Evolutionary conservation across 179 eudicot genomes (phyloP).

Genomic region (Heliamphora ciliata): DNA sequence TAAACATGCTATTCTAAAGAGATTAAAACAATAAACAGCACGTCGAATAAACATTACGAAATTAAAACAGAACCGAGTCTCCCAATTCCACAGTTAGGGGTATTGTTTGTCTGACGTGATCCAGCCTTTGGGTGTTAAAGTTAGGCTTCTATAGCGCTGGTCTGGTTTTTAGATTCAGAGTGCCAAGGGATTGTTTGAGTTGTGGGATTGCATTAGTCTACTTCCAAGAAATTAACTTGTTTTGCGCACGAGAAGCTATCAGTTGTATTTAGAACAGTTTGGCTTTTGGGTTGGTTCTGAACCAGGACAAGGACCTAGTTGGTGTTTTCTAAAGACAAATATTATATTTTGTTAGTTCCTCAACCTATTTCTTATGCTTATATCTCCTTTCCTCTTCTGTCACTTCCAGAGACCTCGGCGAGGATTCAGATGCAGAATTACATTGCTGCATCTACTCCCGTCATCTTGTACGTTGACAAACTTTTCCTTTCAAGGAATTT

Average conservation of each 20-base stretch:
- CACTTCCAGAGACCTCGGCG: conserved; percentile 56
- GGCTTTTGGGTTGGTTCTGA: neutral
- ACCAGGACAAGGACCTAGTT: neutral
- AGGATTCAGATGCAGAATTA: conserved; percentile 59
- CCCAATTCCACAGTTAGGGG: neutral
- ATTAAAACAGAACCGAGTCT: no score
- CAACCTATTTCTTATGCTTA: neutral
- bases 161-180: neutral
- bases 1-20: no score
- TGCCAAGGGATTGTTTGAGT: neutral
- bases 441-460: conserved; percentile 43
- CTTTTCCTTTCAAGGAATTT: conserved; percentile 54
- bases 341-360: neutral
- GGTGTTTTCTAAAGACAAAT: neutral
- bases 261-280: no score
- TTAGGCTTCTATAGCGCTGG: neutral
- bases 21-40: no score
- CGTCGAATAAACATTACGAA: no score
- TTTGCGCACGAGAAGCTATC: neutral
- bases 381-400: neutral
- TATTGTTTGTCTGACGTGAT: neutral
- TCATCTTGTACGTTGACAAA: conserved; percentile 55
- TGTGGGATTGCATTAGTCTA: neutral
- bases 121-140: neutral
- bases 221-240: neutral